Conservation (phyloP, 108 stramenopile species). For the Ochromonas danica region DNA sequence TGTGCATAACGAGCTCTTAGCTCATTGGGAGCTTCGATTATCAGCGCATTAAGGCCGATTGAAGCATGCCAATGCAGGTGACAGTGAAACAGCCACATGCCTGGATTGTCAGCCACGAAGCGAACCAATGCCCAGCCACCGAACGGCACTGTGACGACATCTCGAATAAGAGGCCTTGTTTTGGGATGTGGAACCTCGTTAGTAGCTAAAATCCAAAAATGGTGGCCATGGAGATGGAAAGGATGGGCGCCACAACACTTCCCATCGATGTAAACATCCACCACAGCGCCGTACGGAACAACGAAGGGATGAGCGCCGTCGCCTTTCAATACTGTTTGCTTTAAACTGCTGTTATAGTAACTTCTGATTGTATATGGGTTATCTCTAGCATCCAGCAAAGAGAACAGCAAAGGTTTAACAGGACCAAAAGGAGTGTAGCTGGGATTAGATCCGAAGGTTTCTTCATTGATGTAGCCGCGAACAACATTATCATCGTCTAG, state of each 20-base stretch:
- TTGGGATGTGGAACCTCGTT: not conserved
- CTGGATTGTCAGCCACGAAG: conserved; percentile 17
- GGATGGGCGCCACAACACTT: not conserved
- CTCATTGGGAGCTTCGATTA: not conserved
- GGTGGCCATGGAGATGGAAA: conserved; percentile 7
- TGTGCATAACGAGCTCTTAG: not conserved
- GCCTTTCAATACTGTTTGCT: not conserved
- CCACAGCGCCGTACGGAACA: conserved; percentile 5
- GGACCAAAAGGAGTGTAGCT: too few species aligned
- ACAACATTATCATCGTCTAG: not conserved
- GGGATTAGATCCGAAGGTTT: too few species aligned
- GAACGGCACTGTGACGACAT: conserved; percentile 5
- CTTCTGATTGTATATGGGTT: not conserved
- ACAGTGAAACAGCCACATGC: conserved; percentile 21
- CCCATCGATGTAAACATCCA: not conserved
- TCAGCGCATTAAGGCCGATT: not conserved
- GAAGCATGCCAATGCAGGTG: not conserved
- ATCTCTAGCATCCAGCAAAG: too few species aligned
- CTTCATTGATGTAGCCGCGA: not conserved
- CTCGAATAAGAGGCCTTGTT: not conserved
- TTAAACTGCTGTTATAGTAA: not conserved
- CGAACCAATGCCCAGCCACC: not conserved
- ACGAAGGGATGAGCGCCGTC: not conserved
- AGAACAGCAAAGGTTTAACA: too few species aligned
- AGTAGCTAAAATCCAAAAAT: conserved; percentile 1